Percentiles rank a stretch among this genome's conserved stretches.
phyloP scores from a whole-genome alignment of 805 yeast species.

The Kluyveromyces siamensis region DNA sequence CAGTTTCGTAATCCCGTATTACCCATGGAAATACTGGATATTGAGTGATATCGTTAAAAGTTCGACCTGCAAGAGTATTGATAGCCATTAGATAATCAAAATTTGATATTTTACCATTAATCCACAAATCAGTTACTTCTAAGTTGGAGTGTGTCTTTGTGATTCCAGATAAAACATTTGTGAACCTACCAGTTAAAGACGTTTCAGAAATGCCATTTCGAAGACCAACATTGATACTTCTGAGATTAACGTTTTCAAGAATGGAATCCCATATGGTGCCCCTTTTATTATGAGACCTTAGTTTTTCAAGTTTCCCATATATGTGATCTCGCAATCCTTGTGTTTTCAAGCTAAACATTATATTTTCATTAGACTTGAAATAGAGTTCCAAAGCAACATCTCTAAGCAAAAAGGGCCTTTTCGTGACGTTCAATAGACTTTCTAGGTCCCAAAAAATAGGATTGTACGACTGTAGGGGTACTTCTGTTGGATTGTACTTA shows the following conservation, averaged over 20 bases:
- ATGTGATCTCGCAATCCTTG: conserved; percentile 47
- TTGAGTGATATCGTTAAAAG: conserved; percentile 82
- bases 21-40: conserved; percentile 93
- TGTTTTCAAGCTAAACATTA: conserved; percentile 55
- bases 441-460: conserved; percentile 44
- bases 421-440: conserved; percentile 55
- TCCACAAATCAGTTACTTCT: conserved; percentile 63
- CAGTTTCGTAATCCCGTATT: conserved; percentile 70
- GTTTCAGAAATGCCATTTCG: conserved; percentile 27
- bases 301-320: conserved; percentile 38
- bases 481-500: neutral
- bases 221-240: conserved; percentile 26
- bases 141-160: conserved; percentile 29
- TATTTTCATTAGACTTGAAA: conserved; percentile 63
- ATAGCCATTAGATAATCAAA: conserved; percentile 73
- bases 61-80: conserved; percentile 80
- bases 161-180: conserved; percentile 35
- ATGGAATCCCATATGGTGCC: conserved; percentile 51
- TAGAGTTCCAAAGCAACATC: conserved; percentile 77
- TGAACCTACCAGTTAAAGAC: conserved; percentile 34
- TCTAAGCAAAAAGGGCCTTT: conserved; percentile 65
- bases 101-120: conserved; percentile 67
- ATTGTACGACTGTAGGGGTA: neutral
- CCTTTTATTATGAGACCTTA: conserved; percentile 40
- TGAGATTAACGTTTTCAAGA: conserved; percentile 36